Evolutionary conservation across 2,329 filamentous ascomycete genomes (phyloP).

Genomic region (Neobulgaria alba): DNA sequence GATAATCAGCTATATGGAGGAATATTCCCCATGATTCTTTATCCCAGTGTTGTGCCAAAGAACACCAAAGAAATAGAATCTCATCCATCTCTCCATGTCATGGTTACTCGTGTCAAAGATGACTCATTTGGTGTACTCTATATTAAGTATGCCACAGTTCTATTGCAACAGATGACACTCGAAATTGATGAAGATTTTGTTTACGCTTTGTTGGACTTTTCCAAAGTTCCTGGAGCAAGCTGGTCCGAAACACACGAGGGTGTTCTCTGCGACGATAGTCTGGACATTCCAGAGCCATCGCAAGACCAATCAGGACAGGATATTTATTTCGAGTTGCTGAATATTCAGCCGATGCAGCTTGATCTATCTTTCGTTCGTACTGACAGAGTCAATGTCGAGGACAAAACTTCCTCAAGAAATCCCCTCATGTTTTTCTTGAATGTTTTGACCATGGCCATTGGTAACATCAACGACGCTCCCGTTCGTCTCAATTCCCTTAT

Average conservation of each 20-base stretch:
- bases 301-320: slow-evolving; percentile 80
- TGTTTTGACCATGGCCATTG: slow-evolving; percentile 97
- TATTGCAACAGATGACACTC: slow-evolving; percentile 95
- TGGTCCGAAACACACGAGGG: slow-evolving; percentile 74
- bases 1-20: slow-evolving; percentile 98
- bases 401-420: slow-evolving; percentile 82
- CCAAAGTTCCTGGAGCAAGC: slow-evolving; percentile 81
- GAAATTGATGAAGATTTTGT: slow-evolving; percentile 98
- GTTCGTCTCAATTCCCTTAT: slow-evolving; percentile 89
- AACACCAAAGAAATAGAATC: slow-evolving; percentile 89
- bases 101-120: slow-evolving; percentile 91
- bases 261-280: slow-evolving; percentile 76
- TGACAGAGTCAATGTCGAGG: slow-evolving; percentile 91
- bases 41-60: slow-evolving; percentile 96
- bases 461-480: slow-evolving; percentile 96
- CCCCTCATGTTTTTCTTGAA: slow-evolving; percentile 99
- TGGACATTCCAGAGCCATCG: slow-evolving; percentile 88
- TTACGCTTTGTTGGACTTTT: slow-evolving; percentile 89
- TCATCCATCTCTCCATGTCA: slow-evolving; percentile 87
- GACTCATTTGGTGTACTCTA: slow-evolving; percentile 97
- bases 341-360: slow-evolving; percentile 96
- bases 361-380: slow-evolving; percentile 96
- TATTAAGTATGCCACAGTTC: slow-evolving; percentile 92
- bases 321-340: slow-evolving; percentile 95
- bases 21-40: slow-evolving; percentile 94